Conservation (phyloP, 2,329 filamentous ascomycete species). For the Penicillium sp. region DNA sequence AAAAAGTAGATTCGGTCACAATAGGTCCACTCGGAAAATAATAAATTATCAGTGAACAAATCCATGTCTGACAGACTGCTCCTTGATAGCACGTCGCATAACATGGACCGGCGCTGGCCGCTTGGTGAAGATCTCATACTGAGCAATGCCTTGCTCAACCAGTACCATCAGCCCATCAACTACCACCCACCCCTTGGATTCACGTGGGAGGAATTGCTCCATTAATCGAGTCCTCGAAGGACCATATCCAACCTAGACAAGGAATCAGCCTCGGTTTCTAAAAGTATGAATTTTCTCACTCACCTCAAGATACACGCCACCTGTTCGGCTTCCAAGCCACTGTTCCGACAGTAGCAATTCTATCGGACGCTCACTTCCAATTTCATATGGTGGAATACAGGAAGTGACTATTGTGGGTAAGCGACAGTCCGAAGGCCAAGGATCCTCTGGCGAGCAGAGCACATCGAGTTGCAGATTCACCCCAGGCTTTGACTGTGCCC, state of each 20-base stretch:
- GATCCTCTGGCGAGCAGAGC: constrained; percentile 19
- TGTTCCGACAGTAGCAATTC: constrained; percentile 24
- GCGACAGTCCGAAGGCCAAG: constrained; percentile 29
- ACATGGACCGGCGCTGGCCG: constrained; percentile 33
- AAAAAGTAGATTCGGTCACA: not conserved
- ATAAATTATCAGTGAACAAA: constrained; percentile 17
- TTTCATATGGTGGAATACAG: constrained; percentile 29
- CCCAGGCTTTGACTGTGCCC: constrained; percentile 19
- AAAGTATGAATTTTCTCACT: not conserved
- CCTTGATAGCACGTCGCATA: constrained; percentile 29
- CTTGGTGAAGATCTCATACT: constrained; percentile 35
- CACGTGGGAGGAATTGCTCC: constrained; percentile 21
- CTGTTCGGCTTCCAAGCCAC: constrained; percentile 33
- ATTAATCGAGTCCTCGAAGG: constrained; percentile 25
- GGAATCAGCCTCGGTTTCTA: constrained; percentile 2
- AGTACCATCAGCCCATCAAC: constrained; percentile 33
- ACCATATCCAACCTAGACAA: constrained; percentile 26
- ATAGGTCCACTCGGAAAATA: not conserved
- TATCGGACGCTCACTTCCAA: constrained; percentile 20
- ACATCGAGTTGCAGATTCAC: constrained; percentile 15
- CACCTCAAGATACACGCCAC: constrained; percentile 36
- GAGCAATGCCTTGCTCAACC: constrained; percentile 34
- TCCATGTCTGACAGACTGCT: constrained; percentile 22
- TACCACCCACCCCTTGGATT: constrained; percentile 31
- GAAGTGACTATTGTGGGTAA: constrained; percentile 33